phyloP scores from a whole-genome alignment of 192 early-diverging fungal species.

The Jimgerdemannia lactiflua region DNA sequence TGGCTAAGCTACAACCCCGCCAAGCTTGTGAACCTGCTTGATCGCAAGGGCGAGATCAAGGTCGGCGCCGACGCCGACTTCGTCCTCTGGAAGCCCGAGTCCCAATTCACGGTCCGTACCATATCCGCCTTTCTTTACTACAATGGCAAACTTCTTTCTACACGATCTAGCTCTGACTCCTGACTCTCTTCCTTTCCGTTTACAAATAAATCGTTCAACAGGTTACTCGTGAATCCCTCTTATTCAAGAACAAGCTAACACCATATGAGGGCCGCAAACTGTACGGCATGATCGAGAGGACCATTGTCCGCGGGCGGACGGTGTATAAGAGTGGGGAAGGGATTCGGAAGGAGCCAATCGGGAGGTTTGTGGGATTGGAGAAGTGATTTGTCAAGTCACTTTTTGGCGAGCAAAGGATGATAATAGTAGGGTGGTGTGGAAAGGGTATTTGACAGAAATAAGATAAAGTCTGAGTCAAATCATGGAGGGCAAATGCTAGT shows the following conservation, averaged over 20 bases:
- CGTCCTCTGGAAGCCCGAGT: slow-evolving; percentile 74
- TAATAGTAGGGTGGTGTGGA: no score
- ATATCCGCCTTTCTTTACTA: not conserved
- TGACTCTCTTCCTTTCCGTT: not conserved
- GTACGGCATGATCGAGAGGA: slow-evolving; percentile 65
- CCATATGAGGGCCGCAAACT: slow-evolving; percentile 66
- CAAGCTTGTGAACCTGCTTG: slow-evolving; percentile 50
- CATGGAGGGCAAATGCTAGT: no score
- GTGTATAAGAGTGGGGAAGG: slow-evolving; percentile 29
- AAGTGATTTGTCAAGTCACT: not conserved
- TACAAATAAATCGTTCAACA: not conserved
- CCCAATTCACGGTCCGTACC: slow-evolving; percentile 36
- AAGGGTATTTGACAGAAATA: no score
- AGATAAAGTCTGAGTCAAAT: no score
- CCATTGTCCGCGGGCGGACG: slow-evolving; percentile 64
- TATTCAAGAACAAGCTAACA: slow-evolving; percentile 81
- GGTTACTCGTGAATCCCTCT: slow-evolving; percentile 49
- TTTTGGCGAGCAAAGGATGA: no score
- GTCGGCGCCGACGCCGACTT: slow-evolving; percentile 77
- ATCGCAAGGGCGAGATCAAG: slow-evolving; percentile 67
- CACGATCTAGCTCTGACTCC: not conserved
- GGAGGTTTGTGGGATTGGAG: not conserved
- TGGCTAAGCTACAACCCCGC: slow-evolving; percentile 70
- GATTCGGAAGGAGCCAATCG: not conserved
- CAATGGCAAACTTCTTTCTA: not conserved